Conservation (phyloP, 2,329 filamentous ascomycete genomes). For the Neonectria coccinea region DNA sequence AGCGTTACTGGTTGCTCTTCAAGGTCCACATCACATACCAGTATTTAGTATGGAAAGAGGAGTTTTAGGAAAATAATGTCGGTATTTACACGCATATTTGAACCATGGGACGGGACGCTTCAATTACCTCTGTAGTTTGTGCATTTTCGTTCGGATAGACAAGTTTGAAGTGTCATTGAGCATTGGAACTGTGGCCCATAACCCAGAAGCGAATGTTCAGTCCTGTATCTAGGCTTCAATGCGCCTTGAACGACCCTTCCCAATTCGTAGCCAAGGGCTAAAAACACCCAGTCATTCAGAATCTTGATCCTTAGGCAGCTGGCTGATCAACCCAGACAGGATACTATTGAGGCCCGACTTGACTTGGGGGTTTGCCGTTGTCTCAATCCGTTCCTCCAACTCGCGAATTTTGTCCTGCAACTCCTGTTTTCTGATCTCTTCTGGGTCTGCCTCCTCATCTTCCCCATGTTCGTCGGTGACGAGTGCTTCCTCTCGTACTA, state of each 20-base stretch:
- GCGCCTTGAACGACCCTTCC: background rate
- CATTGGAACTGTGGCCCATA: too few relatives aligned
- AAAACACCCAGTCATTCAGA: background rate
- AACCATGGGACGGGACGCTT: too few relatives aligned
- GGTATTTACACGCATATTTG: too few relatives aligned
- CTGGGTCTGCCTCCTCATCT: conserved; percentile 3
- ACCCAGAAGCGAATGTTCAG: too few relatives aligned
- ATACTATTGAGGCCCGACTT: conserved; percentile 16
- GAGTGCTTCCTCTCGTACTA: conserved; percentile 10
- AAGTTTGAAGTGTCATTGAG: too few relatives aligned
- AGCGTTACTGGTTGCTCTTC: background rate
- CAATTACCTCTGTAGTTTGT: too few relatives aligned
- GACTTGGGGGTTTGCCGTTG: conserved; percentile 23
- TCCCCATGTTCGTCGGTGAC: background rate
- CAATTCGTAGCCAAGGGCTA: background rate
- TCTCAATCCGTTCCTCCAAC: conserved; percentile 32
- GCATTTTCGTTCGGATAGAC: too few relatives aligned
- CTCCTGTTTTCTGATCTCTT: conserved; percentile 23
- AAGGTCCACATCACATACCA: background rate
- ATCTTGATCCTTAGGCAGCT: background rate
- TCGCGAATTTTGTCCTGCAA: conserved; percentile 34
- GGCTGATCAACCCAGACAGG: conserved; percentile 2
- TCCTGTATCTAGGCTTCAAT: too few relatives aligned
- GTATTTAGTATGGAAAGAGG: background rate
- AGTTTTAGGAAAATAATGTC: background rate